These are phyloP conservation scores for Hygrocybe punicea DNA, from an alignment of 768 basidiomycete species.

Conservation along the genomic window DNA sequence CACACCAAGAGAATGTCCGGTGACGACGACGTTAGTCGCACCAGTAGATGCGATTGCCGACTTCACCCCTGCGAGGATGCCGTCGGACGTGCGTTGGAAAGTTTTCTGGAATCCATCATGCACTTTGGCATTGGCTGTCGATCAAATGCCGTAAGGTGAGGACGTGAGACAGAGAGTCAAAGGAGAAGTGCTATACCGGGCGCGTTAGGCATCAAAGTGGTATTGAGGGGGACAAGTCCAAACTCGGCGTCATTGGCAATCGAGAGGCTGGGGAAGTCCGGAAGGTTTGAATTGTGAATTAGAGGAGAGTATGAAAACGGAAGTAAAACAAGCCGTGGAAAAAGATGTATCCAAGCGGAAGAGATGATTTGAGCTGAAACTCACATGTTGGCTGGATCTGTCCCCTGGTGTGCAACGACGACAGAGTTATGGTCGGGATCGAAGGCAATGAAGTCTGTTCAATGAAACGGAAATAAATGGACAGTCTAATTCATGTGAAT, in stretches of 20 bases:
- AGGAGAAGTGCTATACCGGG: slow-evolving; percentile 16
- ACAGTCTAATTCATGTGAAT: not conserved
- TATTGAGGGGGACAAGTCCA: slow-evolving; percentile 26
- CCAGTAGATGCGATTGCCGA: slow-evolving; percentile 27
- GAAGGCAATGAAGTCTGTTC: slow-evolving; percentile 37
- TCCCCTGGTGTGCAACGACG: slow-evolving; percentile 44
- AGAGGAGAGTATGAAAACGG: too few relatives aligned
- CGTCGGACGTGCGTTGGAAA: slow-evolving; percentile 38
- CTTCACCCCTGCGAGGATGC: slow-evolving; percentile 30
- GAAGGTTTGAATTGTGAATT: not conserved
- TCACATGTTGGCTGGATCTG: slow-evolving; percentile 32
- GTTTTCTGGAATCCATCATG: slow-evolving; percentile 42
- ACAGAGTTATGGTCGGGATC: slow-evolving; percentile 31
- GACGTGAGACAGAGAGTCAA: not conserved
- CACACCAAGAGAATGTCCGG: slow-evolving; percentile 44
- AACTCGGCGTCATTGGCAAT: slow-evolving; percentile 37
- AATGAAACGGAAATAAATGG: not conserved
- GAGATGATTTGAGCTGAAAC: too few relatives aligned
- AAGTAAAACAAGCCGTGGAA: too few relatives aligned
- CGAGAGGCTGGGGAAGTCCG: slow-evolving; percentile 33
- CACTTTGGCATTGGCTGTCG: slow-evolving; percentile 32
- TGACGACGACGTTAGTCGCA: slow-evolving; percentile 34
- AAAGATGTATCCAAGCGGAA: not conserved
- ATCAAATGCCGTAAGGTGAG: not conserved
- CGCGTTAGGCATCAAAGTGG: slow-evolving; percentile 29